Conservation (phyloP, 1,139 yeast genomes). For the Diutina ranongensis region DNA sequence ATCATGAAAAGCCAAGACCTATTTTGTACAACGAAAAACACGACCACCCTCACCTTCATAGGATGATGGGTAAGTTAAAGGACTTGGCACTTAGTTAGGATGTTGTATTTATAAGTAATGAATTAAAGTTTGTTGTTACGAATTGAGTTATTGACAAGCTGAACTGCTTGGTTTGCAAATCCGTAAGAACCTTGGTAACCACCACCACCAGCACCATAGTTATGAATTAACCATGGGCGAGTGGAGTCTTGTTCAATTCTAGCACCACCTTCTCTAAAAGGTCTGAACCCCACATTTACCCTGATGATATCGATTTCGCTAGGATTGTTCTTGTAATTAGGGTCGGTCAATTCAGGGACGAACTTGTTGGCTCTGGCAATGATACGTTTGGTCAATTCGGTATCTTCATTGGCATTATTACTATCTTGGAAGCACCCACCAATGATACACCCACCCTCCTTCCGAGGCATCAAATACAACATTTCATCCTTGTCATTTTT, state of each 20-base stretch:
- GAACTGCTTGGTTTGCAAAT: constrained; percentile 23
- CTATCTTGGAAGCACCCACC: constrained; percentile 36
- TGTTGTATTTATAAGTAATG: background rate
- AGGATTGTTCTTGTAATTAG: constrained; percentile 16
- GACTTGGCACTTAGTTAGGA: constrained; percentile 1
- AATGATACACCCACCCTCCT: constrained; percentile 42
- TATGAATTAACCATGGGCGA: constrained; percentile 29
- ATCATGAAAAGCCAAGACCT: constrained; percentile 20
- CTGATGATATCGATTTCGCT: constrained; percentile 19
- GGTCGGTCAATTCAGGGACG: constrained; percentile 31
- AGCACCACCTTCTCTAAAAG: constrained; percentile 33
- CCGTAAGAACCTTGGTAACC: constrained; percentile 40
- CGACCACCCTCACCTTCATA: constrained; percentile 2
- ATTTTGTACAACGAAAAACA: background rate
- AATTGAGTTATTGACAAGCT: background rate
- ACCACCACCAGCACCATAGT: constrained; percentile 37
- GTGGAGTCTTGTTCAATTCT: constrained; percentile 28
- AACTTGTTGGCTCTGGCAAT: constrained; percentile 27
- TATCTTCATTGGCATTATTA: constrained; percentile 19
- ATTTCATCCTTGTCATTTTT: constrained; percentile 24
- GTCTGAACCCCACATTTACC: constrained; percentile 38
- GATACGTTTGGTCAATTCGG: constrained; percentile 26
- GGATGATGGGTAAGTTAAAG: background rate
- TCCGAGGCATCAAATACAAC: constrained; percentile 39
- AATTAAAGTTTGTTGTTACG: background rate